phyloP scores from a whole-genome alignment of 2,329 filamentous ascomycete genomes.

The Aspergillus ibericus region DNA sequence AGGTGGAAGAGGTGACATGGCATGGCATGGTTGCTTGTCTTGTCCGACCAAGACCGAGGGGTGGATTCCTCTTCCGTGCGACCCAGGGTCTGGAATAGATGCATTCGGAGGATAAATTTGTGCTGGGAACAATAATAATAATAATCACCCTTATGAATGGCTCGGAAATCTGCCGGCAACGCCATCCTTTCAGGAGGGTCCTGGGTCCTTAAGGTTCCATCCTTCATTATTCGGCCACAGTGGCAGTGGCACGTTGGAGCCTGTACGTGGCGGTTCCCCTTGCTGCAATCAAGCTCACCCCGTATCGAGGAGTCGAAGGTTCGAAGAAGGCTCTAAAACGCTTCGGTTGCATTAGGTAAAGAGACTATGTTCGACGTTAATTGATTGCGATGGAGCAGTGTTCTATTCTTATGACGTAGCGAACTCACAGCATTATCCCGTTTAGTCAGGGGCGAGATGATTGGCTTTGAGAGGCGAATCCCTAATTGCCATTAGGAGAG shows the following conservation, averaged over 20 bases:
- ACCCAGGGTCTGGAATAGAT: not conserved
- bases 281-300: not conserved
- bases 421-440: not conserved
- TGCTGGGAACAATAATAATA: not conserved
- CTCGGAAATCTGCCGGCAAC: not conserved
- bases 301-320: conserved; percentile 6
- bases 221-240: not conserved
- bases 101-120: conserved; percentile 5
- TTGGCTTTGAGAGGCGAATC: not conserved
- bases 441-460: not conserved
- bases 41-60: not conserved
- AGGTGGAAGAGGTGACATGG: not conserved
- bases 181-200: not conserved
- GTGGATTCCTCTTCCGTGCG: not conserved
- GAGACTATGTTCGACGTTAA: not conserved
- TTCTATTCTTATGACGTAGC: not conserved
- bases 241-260: not conserved
- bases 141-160: not conserved
- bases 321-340: conserved; percentile 6
- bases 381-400: not conserved
- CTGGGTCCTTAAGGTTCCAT: not conserved
- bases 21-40: not conserved
- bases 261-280: not conserved
- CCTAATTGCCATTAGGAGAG: not conserved
- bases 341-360: conserved; percentile 1